Percentiles rank a stretch among this genome's conserved stretches.
These are phyloP conservation scores for Papiliotrema fonsecae DNA, from an alignment of 1,284 basidiomycete species.

Conservation along the genomic window DNA sequence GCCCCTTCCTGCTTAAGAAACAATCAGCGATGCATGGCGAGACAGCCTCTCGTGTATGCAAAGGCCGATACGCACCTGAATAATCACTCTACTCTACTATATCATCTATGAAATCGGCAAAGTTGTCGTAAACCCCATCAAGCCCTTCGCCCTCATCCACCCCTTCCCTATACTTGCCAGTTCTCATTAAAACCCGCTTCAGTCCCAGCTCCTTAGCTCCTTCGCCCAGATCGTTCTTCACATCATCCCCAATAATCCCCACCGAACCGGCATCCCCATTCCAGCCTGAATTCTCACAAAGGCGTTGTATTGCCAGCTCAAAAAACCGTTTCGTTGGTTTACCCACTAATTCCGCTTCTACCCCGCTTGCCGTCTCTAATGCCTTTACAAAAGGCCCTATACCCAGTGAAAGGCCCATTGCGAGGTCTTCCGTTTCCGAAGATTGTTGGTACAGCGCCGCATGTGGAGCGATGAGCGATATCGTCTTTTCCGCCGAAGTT, in stretches of 20 bases:
- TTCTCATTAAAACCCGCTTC: conserved; percentile 55
- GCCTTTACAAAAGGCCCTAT: conserved; percentile 65
- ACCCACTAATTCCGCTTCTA: conserved; percentile 57
- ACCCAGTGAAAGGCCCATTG: conserved; percentile 58
- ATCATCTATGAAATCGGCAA: conserved; percentile 56
- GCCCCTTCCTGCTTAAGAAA: no score
- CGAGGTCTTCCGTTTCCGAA: conserved; percentile 50
- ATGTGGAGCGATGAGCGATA: conserved; percentile 50
- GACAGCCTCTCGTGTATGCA: no score
- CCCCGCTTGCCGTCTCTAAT: conserved; percentile 56
- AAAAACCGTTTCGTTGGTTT: conserved; percentile 63
- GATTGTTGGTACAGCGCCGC: conserved; percentile 57
- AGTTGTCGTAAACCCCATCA: conserved; percentile 55
- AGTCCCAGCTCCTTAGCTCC: conserved; percentile 60
- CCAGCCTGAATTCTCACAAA: conserved; percentile 39
- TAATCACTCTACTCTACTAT: no score
- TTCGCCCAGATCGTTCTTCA: conserved; percentile 60
- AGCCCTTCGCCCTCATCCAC: conserved; percentile 46
- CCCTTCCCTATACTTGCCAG: conserved; percentile 36
- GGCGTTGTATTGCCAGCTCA: conserved; percentile 54
- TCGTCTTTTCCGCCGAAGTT: conserved; percentile 13
- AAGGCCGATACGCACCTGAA: no score
- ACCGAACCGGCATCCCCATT: conserved; percentile 41
- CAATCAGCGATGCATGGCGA: no score
- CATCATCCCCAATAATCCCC: conserved; percentile 64